Percentiles rank a stretch among this genome's conserved stretches.
Conservation (phyloP, 108 stramenopile genomes). For the Conticribra guillardii region DNA sequence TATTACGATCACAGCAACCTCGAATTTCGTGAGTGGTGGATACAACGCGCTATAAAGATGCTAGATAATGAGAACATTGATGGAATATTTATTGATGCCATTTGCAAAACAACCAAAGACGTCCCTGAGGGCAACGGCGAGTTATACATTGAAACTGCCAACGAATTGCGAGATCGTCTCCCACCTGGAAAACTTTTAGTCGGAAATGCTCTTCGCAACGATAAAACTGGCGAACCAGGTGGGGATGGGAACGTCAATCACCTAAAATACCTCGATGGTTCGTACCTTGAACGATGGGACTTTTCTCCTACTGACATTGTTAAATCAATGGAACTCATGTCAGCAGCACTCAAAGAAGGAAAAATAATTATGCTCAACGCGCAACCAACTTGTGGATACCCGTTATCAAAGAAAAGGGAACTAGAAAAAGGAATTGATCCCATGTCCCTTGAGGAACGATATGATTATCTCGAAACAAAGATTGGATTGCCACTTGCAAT, state of each 20-base stretch:
- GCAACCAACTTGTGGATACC: no score
- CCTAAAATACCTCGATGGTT: constrained; percentile 46
- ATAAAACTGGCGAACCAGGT: background rate
- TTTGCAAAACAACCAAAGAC: constrained; percentile 12
- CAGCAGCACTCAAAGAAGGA: constrained; percentile 19
- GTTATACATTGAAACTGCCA: constrained; percentile 35
- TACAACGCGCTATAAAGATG: constrained; percentile 41
- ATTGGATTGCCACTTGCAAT: constrained; percentile 37
- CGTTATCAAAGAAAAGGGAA: no score
- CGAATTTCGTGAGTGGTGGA: constrained; percentile 50
- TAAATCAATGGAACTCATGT: constrained; percentile 34
- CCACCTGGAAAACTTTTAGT: constrained; percentile 41
- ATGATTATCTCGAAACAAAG: constrained; percentile 12
- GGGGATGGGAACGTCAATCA: constrained; percentile 25
- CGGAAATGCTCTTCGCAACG: constrained; percentile 37
- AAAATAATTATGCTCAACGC: constrained; percentile 29
- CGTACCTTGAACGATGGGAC: constrained; percentile 42
- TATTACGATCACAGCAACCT: constrained; percentile 43
- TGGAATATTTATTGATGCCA: constrained; percentile 46
- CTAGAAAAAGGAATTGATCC: no score
- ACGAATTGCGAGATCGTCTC: constrained; percentile 29
- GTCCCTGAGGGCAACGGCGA: constrained; percentile 4
- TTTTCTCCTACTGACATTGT: constrained; percentile 5
- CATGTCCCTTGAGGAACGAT: constrained; percentile 31
- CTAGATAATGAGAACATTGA: constrained; percentile 34